phyloP scores from a whole-genome alignment of 768 basidiomycete species.

The Fomitopsis serialis region DNA sequence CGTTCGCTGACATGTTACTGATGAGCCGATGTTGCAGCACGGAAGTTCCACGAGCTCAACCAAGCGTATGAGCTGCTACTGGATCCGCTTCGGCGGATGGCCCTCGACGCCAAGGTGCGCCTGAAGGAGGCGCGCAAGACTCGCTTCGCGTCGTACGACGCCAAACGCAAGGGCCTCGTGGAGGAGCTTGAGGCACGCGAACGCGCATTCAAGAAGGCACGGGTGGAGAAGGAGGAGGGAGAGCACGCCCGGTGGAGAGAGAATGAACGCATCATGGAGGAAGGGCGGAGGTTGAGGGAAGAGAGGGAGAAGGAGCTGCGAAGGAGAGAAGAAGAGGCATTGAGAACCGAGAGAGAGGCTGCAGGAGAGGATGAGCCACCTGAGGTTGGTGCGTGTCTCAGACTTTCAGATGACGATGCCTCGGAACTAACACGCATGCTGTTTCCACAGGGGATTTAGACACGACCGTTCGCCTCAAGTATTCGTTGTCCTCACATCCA shows the following conservation, averaged over 20 bases:
- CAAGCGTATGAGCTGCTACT: slow-evolving; percentile 77
- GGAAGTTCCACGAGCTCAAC: slow-evolving; percentile 82
- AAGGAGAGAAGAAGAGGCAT: slow-evolving; percentile 38
- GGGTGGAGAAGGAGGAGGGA: slow-evolving; percentile 55
- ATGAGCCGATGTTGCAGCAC: slow-evolving; percentile 34
- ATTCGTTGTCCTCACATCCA: slow-evolving; percentile 51
- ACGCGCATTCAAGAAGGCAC: slow-evolving; percentile 67
- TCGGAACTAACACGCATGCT: no score
- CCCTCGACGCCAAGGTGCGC: slow-evolving; percentile 75
- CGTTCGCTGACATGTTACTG: not conserved
- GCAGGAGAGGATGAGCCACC: slow-evolving; percentile 50
- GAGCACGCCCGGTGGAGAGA: slow-evolving; percentile 50
- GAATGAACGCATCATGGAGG: slow-evolving; percentile 70
- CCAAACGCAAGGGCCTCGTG: slow-evolving; percentile 67
- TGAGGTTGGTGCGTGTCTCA: slow-evolving; percentile 35
- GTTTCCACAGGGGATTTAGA: slow-evolving; percentile 49
- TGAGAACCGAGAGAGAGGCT: slow-evolving; percentile 28
- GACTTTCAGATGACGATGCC: not conserved
- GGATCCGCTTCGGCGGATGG: slow-evolving; percentile 73
- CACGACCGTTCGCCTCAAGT: slow-evolving; percentile 74
- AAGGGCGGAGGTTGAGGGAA: slow-evolving; percentile 63
- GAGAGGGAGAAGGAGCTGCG: slow-evolving; percentile 53
- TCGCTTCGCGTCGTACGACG: slow-evolving; percentile 65
- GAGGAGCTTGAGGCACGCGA: slow-evolving; percentile 80
- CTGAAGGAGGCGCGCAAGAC: slow-evolving; percentile 62